These are phyloP conservation scores for Claviceps purpurea DNA, from an alignment of 2,329 filamentous ascomycete species.

Conservation along the genomic window DNA sequence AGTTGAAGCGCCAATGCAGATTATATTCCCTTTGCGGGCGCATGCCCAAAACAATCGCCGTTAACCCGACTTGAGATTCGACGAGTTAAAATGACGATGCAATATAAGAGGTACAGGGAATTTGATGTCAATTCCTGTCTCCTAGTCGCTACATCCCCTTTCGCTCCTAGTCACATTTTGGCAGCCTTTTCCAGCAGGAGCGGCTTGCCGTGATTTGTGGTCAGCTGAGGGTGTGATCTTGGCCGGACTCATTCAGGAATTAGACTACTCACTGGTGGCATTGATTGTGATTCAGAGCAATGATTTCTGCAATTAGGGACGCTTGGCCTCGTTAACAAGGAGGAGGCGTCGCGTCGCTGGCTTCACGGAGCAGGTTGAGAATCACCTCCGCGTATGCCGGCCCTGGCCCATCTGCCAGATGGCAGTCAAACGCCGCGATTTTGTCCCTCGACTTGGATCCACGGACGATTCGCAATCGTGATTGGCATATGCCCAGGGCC, in stretches of 20 bases:
- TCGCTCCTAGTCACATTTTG: too few species aligned
- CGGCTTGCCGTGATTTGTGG: too few species aligned
- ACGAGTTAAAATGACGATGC: too few species aligned
- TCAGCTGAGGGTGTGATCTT: too few species aligned
- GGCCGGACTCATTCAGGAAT: too few species aligned
- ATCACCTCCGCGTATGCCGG: constrained; percentile 15
- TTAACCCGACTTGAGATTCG: too few species aligned
- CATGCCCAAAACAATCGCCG: too few species aligned
- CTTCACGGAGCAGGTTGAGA: constrained; percentile 15
- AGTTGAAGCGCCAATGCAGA: not conserved
- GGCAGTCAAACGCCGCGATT: constrained; percentile 32
- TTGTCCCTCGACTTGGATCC: constrained; percentile 54
- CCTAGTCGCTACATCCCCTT: too few species aligned
- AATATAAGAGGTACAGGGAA: too few species aligned
- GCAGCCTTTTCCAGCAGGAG: too few species aligned
- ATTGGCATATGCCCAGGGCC: constrained; percentile 47
- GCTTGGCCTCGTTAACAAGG: not conserved
- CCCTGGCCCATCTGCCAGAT: constrained; percentile 19
- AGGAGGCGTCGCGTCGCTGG: constrained; percentile 7
- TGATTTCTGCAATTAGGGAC: not conserved
- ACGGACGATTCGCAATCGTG: constrained; percentile 46
- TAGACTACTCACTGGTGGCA: not conserved
- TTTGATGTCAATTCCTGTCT: too few species aligned
- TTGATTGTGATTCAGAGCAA: not conserved
- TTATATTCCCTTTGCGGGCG: not conserved